These are phyloP conservation scores for Tolypocladium pustulatum DNA, from an alignment of 2,329 filamentous ascomycete species.

Conservation along the genomic window DNA sequence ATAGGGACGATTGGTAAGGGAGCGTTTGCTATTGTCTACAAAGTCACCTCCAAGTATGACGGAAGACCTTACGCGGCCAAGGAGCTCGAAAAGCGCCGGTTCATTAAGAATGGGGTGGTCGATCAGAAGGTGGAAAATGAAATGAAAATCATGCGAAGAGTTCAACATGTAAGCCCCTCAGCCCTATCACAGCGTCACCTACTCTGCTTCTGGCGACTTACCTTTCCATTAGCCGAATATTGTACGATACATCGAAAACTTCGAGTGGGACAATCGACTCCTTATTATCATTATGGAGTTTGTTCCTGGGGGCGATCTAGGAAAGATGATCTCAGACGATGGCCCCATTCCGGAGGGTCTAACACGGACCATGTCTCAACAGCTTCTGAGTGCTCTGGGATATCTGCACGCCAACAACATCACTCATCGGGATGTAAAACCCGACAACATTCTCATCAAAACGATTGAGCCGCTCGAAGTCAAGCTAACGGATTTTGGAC, in stretches of 20 bases:
- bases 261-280: constrained; percentile 69
- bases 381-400: constrained; percentile 70
- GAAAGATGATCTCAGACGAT: constrained; percentile 54
- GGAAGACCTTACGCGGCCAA: constrained; percentile 83
- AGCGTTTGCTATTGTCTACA: constrained; percentile 89
- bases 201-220: constrained; percentile 8
- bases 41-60: constrained; percentile 75
- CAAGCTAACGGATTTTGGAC: constrained; percentile 91
- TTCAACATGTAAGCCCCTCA: constrained; percentile 60
- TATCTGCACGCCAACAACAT: constrained; percentile 85
- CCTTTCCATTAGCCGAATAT: constrained; percentile 59
- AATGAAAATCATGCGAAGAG: constrained; percentile 85
- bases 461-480: constrained; percentile 64
- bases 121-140: constrained; percentile 94
- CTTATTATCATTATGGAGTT: constrained; percentile 99
- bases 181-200: background rate
- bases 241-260: constrained; percentile 81
- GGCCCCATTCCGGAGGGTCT: constrained; percentile 55
- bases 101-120: constrained; percentile 84
- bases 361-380: constrained; percentile 61
- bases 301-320: constrained; percentile 72
- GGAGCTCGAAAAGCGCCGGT: constrained; percentile 84
- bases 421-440: constrained; percentile 97
- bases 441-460: constrained; percentile 88
- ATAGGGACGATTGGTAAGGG: constrained; percentile 78